Conservation (phyloP, 2,329 filamentous ascomycete species). For the Arthrobotrys conoides region DNA sequence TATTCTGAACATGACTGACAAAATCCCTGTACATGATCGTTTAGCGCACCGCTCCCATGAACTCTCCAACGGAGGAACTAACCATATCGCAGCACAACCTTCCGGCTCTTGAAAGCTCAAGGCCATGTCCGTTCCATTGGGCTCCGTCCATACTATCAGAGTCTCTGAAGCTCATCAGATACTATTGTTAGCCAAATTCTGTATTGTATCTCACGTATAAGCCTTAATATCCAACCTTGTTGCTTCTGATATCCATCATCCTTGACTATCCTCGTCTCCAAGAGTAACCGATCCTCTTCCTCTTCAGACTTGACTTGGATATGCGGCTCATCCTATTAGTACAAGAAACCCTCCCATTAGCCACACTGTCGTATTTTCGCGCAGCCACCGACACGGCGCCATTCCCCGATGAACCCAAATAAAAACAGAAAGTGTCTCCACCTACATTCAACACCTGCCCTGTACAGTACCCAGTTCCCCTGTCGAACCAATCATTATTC, state of each 20-base stretch:
- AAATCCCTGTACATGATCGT: conserved; percentile 78
- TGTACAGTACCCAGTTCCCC: conserved; percentile 94
- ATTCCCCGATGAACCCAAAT: background rate
- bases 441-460: conserved; percentile 81
- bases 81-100: conserved; percentile 94
- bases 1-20: conserved; percentile 85
- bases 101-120: conserved; percentile 98
- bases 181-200: conserved; percentile 64
- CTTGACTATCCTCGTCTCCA: conserved; percentile 91
- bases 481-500: conserved; percentile 99
- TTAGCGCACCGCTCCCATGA: background rate
- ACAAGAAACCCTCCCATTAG: conserved; percentile 22
- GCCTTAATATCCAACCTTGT: conserved; percentile 76
- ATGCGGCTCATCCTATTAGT: conserved; percentile 80
- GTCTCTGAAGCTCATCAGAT: conserved; percentile 76
- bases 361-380: conserved; percentile 15
- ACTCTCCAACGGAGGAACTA: conserved; percentile 65
- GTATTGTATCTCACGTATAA: conserved; percentile 61
- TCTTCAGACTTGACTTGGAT: conserved; percentile 96
- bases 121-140: conserved; percentile 93
- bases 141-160: conserved; percentile 97
- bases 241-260: conserved; percentile 99
- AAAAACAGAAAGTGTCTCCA: conserved; percentile 50
- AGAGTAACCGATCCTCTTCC: conserved; percentile 82
- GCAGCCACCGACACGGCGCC: conserved; percentile 31